Percentiles rank a stretch among this genome's conserved stretches.
Evolutionary conservation across 139 green algal genomes (phyloP).

Genomic region (Tetradesmus lagerheimii): DNA sequence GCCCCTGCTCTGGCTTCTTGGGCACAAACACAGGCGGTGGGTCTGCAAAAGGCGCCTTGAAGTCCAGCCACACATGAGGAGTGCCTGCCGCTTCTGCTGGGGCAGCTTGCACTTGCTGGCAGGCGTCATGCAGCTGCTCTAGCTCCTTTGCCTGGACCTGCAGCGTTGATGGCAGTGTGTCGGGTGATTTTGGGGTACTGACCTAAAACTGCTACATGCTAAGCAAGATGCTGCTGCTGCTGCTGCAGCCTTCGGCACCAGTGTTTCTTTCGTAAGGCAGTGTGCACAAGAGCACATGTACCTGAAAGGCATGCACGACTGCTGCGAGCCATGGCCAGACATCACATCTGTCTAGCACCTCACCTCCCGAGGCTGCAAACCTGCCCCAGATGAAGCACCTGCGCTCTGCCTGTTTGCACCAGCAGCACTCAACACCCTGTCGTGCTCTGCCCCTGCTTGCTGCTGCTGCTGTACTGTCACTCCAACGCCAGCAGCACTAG

Average conservation of each 20-base stretch:
- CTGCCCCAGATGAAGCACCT: not conserved
- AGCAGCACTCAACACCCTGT: not conserved
- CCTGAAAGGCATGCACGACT: too few species aligned
- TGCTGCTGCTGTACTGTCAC: slow-evolving; percentile 12
- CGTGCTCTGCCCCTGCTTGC: not conserved
- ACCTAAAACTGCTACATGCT: too few species aligned
- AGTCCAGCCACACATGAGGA: slow-evolving; percentile 67
- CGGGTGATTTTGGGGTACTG: too few species aligned
- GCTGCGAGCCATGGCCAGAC: too few species aligned
- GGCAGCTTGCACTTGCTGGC: slow-evolving; percentile 47
- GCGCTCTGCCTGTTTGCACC: not conserved
- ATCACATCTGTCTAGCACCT: not conserved
- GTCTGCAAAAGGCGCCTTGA: slow-evolving; percentile 63
- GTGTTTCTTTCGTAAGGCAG: too few species aligned
- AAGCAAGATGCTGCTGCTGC: too few species aligned
- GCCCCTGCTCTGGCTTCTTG: slow-evolving; percentile 50
- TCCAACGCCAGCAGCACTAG: not conserved
- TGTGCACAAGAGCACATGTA: too few species aligned
- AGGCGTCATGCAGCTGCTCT: slow-evolving; percentile 41
- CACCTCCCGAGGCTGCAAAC: too few species aligned
- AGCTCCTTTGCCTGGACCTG: not conserved
- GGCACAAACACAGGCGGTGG: slow-evolving; percentile 65
- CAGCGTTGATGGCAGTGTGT: not conserved
- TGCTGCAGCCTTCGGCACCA: too few species aligned
- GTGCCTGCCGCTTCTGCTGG: slow-evolving; percentile 34